phyloP scores from a whole-genome alignment of 2,329 filamentous ascomycete genomes.

The Fusarium pseudocircinatum region DNA sequence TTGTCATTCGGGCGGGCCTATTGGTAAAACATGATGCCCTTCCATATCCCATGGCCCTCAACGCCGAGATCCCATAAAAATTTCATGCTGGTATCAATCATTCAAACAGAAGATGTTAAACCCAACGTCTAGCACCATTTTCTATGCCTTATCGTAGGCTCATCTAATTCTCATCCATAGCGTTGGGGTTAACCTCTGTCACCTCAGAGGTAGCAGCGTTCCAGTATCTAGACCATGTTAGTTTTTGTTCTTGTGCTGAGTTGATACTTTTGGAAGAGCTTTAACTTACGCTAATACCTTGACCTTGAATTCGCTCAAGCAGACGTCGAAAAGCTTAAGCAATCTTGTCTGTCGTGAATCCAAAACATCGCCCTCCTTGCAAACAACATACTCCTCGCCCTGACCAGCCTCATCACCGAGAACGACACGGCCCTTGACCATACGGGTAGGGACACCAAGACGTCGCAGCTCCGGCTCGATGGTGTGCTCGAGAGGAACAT shows the following conservation, averaged over 20 bases:
- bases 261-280: neutral
- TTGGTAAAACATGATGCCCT: slow-evolving; percentile 46
- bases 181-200: slow-evolving; percentile 60
- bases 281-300: slow-evolving; percentile 74
- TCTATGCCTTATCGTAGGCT: slow-evolving; percentile 8
- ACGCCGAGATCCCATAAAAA: slow-evolving; percentile 49
- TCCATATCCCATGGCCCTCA: slow-evolving; percentile 47
- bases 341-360: slow-evolving; percentile 93
- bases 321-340: slow-evolving; percentile 92
- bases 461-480: slow-evolving; percentile 91
- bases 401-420: slow-evolving; percentile 68
- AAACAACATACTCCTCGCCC: slow-evolving; percentile 75
- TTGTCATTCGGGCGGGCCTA: slow-evolving; percentile 42
- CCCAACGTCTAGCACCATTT: slow-evolving; percentile 41
- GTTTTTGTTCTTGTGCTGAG: slow-evolving; percentile 1
- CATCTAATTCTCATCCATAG: slow-evolving; percentile 49
- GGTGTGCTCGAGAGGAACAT: slow-evolving; percentile 86
- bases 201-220: slow-evolving; percentile 66
- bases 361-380: slow-evolving; percentile 83
- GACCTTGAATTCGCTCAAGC: slow-evolving; percentile 90
- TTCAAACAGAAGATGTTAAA: slow-evolving; percentile 44
- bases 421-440: slow-evolving; percentile 88
- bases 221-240: slow-evolving; percentile 62
- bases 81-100: slow-evolving; percentile 50
- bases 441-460: slow-evolving; percentile 86